These are phyloP conservation scores for Micractinium sp. DNA, from an alignment of 139 green algal species.

Conservation along the genomic window DNA sequence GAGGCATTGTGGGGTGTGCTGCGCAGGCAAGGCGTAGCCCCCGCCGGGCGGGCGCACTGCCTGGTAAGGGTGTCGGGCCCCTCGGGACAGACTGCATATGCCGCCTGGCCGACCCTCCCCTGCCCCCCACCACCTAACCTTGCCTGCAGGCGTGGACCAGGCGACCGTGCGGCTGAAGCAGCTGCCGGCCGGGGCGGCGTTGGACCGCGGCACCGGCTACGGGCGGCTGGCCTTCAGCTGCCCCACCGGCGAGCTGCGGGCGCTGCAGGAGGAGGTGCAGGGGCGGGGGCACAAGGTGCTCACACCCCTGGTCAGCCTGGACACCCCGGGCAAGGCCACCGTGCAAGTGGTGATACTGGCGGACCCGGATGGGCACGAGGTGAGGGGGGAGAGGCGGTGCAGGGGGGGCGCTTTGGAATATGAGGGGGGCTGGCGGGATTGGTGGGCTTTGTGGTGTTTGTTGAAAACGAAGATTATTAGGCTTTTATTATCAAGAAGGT, in stretches of 20 bases:
- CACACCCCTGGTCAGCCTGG: slow-evolving; percentile 57
- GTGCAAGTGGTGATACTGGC: slow-evolving; percentile 68
- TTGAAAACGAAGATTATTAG: too few species aligned
- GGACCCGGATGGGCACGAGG: slow-evolving; percentile 66
- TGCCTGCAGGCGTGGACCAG: slow-evolving; percentile 27
- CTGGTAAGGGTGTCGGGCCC: too few species aligned
- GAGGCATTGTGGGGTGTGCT: too few species aligned
- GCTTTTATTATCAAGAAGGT: too few species aligned
- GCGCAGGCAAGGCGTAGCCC: too few species aligned
- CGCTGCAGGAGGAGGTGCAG: slow-evolving; percentile 46
- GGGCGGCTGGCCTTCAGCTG: slow-evolving; percentile 61
- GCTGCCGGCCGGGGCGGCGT: slow-evolving; percentile 25
- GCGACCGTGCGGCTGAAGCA: slow-evolving; percentile 48
- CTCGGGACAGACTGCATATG: too few species aligned
- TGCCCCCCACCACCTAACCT: background rate
- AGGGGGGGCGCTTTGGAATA: background rate
- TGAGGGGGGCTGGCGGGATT: background rate
- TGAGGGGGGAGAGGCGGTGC: background rate
- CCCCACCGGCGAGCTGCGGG: slow-evolving; percentile 46
- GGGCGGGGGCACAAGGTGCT: slow-evolving; percentile 39
- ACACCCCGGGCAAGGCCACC: slow-evolving; percentile 65
- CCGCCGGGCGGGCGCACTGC: too few species aligned
- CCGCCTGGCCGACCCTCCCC: too few species aligned
- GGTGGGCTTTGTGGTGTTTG: background rate
- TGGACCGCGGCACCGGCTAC: slow-evolving; percentile 51